Percentiles rank a stretch among this genome's conserved stretches.
Conservation (phyloP, 805 yeast species). For the Komagataella mondaviorum region DNA sequence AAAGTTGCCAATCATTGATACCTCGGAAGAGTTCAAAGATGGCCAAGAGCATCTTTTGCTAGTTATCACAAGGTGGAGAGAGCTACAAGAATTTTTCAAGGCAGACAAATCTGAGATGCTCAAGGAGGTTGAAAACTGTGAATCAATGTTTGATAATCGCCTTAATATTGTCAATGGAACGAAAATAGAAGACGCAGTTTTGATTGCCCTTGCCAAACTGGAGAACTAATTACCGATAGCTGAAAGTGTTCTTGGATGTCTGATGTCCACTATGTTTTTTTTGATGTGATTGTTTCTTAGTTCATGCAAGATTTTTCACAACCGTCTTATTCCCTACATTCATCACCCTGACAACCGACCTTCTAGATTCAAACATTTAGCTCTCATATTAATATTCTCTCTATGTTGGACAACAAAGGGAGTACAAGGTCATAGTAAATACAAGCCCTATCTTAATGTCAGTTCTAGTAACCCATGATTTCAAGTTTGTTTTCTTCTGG, state of each 20-base stretch:
- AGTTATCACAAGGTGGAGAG: slow-evolving; percentile 51
- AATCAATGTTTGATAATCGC: slow-evolving; percentile 60
- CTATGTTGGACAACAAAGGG: not conserved
- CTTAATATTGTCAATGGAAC: slow-evolving; percentile 38
- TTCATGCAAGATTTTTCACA: not conserved
- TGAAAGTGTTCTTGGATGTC: not conserved
- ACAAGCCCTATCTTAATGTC: not conserved
- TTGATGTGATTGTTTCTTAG: not conserved
- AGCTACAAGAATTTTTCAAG: slow-evolving; percentile 38
- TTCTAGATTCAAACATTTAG: not conserved
- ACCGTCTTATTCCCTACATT: not conserved
- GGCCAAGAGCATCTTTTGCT: slow-evolving; percentile 26
- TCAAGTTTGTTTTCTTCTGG: not conserved
- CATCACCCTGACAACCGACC: not conserved
- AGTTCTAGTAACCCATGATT: not conserved
- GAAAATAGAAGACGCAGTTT: slow-evolving; percentile 58
- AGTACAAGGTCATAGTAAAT: not conserved
- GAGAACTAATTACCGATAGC: not conserved
- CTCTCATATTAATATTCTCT: not conserved
- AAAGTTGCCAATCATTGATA: slow-evolving; percentile 3
- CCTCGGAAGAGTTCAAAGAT: slow-evolving; percentile 8
- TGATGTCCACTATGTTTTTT: not conserved
- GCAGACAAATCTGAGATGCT: slow-evolving; percentile 30
- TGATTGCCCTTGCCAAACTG: slow-evolving; percentile 37
- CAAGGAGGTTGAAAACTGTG: slow-evolving; percentile 37